These are phyloP conservation scores for Eucalyptus leucophloia DNA, from an alignment of 345 rosid species.

Conservation along the genomic window DNA sequence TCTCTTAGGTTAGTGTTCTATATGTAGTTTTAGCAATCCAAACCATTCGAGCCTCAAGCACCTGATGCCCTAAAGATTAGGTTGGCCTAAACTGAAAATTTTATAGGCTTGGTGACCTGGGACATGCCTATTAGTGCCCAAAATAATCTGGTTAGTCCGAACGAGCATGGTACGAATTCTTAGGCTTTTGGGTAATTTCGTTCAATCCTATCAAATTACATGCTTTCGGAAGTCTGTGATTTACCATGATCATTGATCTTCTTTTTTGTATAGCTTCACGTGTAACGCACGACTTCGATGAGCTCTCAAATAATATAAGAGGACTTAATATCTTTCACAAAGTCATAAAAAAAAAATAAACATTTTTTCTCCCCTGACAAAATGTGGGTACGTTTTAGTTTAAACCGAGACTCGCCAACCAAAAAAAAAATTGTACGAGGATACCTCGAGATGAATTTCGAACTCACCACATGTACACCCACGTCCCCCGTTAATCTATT, in stretches of 20 bases:
- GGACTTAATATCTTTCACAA: not conserved
- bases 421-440: not conserved
- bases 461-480: not conserved
- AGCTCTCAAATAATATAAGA: not conserved
- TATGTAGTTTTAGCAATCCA: not conserved
- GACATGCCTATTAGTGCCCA: not conserved
- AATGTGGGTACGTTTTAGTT: not conserved
- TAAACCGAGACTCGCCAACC: not conserved
- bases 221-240: not conserved
- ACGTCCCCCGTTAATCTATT: not conserved
- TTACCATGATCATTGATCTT: not conserved
- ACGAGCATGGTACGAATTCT: accelerated
- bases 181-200: not conserved
- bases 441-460: not conserved
- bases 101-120: not conserved
- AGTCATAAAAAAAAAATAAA: not conserved
- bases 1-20: not conserved
- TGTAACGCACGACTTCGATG: not conserved
- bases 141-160: not conserved
- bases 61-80: not conserved
- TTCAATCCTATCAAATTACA: not conserved
- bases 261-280: not conserved
- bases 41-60: not conserved
- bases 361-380: not conserved
- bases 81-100: not conserved